Evolutionary conservation across 225 moss, liverwort and hornwort genomes (phyloP).

Genomic region (Climacium dendroides): DNA sequence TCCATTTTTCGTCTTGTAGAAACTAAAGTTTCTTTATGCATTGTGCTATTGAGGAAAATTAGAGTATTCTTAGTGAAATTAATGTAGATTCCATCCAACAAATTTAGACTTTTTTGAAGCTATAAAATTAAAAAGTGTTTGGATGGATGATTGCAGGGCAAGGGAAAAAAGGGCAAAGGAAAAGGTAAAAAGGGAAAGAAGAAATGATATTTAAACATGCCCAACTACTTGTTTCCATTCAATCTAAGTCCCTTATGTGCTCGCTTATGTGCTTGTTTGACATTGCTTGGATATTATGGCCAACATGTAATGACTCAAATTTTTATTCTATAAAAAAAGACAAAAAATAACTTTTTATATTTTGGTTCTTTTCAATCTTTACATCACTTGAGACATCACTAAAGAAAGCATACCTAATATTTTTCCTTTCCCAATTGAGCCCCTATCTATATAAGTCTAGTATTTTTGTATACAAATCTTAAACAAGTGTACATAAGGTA

Average conservation of each 20-base stretch:
- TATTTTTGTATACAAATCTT: not conserved
- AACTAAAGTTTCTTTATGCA: not conserved
- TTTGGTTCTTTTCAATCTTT: no score
- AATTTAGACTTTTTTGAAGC: accelerated
- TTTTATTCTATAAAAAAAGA: not conserved
- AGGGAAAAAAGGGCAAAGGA: not conserved
- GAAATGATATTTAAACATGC: not conserved
- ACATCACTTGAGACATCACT: not conserved
- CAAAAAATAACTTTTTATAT: accelerated
- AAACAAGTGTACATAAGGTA: no score
- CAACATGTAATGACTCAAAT: accelerated
- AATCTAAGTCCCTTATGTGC: no score
- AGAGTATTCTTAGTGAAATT: no score
- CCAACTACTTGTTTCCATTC: not conserved
- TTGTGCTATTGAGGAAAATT: not conserved
- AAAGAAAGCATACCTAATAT: not conserved
- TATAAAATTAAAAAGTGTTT: not conserved
- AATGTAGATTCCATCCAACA: not conserved
- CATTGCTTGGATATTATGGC: not conserved
- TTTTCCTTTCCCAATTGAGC: no score
- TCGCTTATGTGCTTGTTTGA: no score
- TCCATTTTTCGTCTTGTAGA: not conserved
- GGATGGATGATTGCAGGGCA: not conserved
- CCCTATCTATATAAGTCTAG: no score
- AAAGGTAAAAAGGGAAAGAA: not conserved